Conservation (phyloP, 768 basidiomycete species). For the Kwoniella heveanensis region DNA sequence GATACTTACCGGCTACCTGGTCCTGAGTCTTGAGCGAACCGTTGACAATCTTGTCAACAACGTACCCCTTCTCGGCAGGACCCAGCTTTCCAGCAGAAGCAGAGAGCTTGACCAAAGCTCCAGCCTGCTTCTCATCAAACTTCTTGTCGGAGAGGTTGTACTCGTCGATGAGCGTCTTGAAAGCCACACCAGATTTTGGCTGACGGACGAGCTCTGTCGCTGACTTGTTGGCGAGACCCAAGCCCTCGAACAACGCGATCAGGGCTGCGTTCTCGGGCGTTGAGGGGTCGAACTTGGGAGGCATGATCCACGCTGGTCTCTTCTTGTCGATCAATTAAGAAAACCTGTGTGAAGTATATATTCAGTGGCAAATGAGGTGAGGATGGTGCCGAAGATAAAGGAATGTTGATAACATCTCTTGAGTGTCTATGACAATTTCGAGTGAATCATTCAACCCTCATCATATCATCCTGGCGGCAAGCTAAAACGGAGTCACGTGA, state of each 20-base stretch:
- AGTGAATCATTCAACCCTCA: no score
- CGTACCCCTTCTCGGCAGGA: slow-evolving; percentile 64
- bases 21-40: slow-evolving; percentile 76
- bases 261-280: slow-evolving; percentile 58
- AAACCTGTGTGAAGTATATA: slow-evolving; percentile 46
- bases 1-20: slow-evolving; percentile 75
- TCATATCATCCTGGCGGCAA: no score
- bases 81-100: slow-evolving; percentile 66
- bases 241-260: slow-evolving; percentile 68
- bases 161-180: slow-evolving; percentile 70
- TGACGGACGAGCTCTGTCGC: slow-evolving; percentile 80
- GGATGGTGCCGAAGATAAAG: slow-evolving; percentile 12
- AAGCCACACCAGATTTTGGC: slow-evolving; percentile 70
- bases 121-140: slow-evolving; percentile 76
- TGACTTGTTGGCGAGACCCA: slow-evolving; percentile 74
- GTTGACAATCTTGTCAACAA: slow-evolving; percentile 70
- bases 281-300: slow-evolving; percentile 57
- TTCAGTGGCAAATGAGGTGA: no score
- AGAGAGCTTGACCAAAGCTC: slow-evolving; percentile 69
- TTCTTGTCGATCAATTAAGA: neutral
- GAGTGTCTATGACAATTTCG: no score
- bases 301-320: slow-evolving; percentile 37
- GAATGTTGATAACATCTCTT: slow-evolving; percentile 1
- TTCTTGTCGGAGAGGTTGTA: slow-evolving; percentile 60
- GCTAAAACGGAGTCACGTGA: no score